Percentiles rank a stretch among this genome's conserved stretches.
Conservation (phyloP, 2,329 filamentous ascomycete species). For the Calycina marina region DNA sequence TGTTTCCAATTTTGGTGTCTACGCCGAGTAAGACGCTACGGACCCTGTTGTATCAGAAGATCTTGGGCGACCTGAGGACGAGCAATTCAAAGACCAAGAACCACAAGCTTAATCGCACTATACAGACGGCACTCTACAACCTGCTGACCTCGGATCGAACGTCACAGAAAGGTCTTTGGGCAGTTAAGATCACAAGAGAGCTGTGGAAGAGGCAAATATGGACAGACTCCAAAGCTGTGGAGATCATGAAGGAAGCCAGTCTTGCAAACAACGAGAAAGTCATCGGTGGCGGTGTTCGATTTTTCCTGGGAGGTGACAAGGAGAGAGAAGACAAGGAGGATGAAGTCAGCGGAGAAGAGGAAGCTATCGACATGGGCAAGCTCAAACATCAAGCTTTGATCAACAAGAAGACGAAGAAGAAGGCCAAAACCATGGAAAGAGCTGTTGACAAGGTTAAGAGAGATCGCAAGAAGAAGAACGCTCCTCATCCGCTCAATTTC, state of each 20-base stretch:
- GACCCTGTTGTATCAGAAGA: slow-evolving; percentile 74
- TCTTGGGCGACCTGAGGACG: slow-evolving; percentile 76
- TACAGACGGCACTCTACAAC: slow-evolving; percentile 89
- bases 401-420: slow-evolving; percentile 94
- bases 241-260: slow-evolving; percentile 91
- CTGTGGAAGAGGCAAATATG: slow-evolving; percentile 95
- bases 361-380: slow-evolving; percentile 66
- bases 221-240: slow-evolving; percentile 89
- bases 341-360: slow-evolving; percentile 73
- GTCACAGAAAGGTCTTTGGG: slow-evolving; percentile 83
- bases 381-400: slow-evolving; percentile 76
- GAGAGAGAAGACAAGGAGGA: slow-evolving; percentile 89
- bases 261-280: slow-evolving; percentile 90
- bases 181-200: slow-evolving; percentile 87
- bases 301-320: slow-evolving; percentile 93
- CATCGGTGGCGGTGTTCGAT: slow-evolving; percentile 70
- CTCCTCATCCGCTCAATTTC: slow-evolving; percentile 84
- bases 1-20: slow-evolving; percentile 90
- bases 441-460: slow-evolving; percentile 72
- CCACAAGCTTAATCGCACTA: slow-evolving; percentile 81
- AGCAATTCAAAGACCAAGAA: slow-evolving; percentile 81
- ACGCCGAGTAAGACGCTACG: slow-evolving; percentile 85
- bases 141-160: slow-evolving; percentile 73
- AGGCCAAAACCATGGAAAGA: slow-evolving; percentile 61
- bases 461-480: slow-evolving; percentile 75